Evolutionary conservation across 2,329 filamentous ascomycete genomes (phyloP).

Genomic region (Arthrobotrys musiformis): DNA sequence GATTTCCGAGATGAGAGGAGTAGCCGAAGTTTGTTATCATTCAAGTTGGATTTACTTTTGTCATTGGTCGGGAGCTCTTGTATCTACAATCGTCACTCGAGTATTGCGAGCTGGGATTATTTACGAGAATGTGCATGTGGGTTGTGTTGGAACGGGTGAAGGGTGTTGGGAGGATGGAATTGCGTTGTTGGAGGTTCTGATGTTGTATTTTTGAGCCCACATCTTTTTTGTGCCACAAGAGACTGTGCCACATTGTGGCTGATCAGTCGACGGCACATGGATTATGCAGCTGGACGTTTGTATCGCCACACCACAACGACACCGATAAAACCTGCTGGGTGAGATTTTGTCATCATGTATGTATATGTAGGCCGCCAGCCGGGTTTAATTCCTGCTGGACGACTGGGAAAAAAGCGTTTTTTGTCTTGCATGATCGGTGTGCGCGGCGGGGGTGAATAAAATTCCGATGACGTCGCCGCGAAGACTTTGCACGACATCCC

Average conservation of each 20-base stretch:
- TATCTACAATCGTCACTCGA: too few relatives aligned
- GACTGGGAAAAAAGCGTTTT: not conserved
- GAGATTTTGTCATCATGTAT: slow-evolving; percentile 14
- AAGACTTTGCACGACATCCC: slow-evolving; percentile 13
- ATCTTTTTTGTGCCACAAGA: too few relatives aligned
- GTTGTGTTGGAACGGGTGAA: too few relatives aligned
- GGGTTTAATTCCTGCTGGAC: slow-evolving; percentile 51
- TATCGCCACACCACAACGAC: not conserved
- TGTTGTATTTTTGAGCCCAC: not conserved
- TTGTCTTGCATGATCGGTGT: not conserved
- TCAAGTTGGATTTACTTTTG: too few relatives aligned
- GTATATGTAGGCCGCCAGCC: slow-evolving; percentile 2
- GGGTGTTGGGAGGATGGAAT: not conserved
- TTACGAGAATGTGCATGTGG: too few relatives aligned
- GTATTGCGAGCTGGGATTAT: too few relatives aligned
- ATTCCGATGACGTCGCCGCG: slow-evolving; percentile 20
- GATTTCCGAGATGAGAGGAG: too few relatives aligned
- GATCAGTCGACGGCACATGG: not conserved
- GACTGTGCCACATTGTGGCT: not conserved
- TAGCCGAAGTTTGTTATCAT: too few relatives aligned
- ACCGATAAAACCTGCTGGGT: too few relatives aligned
- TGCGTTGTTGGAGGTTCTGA: not conserved
- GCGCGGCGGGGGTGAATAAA: slow-evolving; percentile 19
- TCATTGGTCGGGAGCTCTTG: too few relatives aligned
- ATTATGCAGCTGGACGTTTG: not conserved